Conservation (phyloP, 768 basidiomycete species). For the Russula ochroleuca region DNA sequence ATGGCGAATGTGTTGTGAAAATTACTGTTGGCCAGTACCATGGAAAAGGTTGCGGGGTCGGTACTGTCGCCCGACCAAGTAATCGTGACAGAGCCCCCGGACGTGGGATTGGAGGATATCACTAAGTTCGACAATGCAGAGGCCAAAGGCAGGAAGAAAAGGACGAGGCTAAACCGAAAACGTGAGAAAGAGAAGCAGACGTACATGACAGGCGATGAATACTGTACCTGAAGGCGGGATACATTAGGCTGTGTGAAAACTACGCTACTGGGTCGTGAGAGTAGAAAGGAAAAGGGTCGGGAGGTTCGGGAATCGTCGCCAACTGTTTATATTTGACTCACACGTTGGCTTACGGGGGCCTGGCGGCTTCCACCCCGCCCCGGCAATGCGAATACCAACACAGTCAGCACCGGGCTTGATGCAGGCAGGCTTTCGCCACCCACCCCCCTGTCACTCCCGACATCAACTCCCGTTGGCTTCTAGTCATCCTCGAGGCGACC, state of each 20-base stretch:
- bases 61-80: background rate
- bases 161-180: slow-evolving; percentile 3
- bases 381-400: background rate
- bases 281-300: background rate
- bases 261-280: background rate
- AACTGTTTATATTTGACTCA: background rate
- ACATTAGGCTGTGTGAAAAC: slow-evolving; percentile 4
- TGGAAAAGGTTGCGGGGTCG: background rate
- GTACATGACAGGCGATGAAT: background rate
- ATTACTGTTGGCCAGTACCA: slow-evolving; percentile 10
- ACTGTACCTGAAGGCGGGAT: slow-evolving; percentile 3
- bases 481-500: background rate
- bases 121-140: slow-evolving; percentile 1
- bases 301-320: background rate
- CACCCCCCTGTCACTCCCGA: background rate
- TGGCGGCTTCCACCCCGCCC: background rate
- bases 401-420: background rate
- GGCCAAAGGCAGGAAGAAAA: slow-evolving; percentile 24
- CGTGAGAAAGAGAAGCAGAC: background rate
- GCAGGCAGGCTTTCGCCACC: too few species aligned
- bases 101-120: slow-evolving; percentile 6
- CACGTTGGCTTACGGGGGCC: background rate
- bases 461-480: background rate
- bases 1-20: slow-evolving; percentile 24
- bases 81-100: slow-evolving; percentile 15